These are phyloP conservation scores for Thecaphora frezii DNA, from an alignment of 1,284 basidiomycete genomes.

Conservation along the genomic window DNA sequence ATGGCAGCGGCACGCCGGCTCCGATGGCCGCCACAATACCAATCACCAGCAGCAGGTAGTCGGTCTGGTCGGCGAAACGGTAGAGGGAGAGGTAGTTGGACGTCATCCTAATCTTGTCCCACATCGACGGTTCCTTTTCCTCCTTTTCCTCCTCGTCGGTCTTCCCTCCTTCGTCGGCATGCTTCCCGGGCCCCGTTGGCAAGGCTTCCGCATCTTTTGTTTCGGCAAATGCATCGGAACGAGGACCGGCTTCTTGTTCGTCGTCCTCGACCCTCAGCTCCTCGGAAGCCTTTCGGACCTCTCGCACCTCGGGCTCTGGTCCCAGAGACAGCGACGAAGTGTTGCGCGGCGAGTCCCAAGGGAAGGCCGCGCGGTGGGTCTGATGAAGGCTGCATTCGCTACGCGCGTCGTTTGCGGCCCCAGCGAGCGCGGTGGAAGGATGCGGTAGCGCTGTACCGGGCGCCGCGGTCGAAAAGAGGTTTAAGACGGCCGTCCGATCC, in stretches of 20 bases:
- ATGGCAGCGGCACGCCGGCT: conserved; percentile 45
- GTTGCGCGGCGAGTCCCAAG: neutral
- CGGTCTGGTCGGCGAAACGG: conserved; percentile 18
- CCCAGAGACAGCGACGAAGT: neutral
- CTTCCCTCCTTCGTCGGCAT: neutral
- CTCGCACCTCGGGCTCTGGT: neutral
- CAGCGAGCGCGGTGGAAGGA: neutral
- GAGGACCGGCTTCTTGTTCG: too few relatives aligned
- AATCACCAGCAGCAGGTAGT: conserved; percentile 27
- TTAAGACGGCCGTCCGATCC: neutral
- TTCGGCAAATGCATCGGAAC: too few relatives aligned
- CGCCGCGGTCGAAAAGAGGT: neutral
- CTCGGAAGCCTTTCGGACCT: neutral
- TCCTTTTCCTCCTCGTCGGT: neutral
- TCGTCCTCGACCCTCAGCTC: neutral
- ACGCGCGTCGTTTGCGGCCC: neutral
- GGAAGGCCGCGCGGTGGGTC: neutral
- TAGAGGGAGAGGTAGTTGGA: conserved; percentile 44
- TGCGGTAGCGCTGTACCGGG: neutral
- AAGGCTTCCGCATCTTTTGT: too few relatives aligned
- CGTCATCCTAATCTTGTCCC: conserved; percentile 13
- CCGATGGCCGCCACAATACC: conserved; percentile 44
- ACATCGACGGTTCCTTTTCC: conserved; percentile 1
- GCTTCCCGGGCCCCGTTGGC: too few relatives aligned
- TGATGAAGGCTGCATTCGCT: neutral